Percentiles rank a stretch among this genome's conserved stretches.
Conservation (phyloP, 257 asterid genomes). For the Nicotiana tomentosiformis region DNA sequence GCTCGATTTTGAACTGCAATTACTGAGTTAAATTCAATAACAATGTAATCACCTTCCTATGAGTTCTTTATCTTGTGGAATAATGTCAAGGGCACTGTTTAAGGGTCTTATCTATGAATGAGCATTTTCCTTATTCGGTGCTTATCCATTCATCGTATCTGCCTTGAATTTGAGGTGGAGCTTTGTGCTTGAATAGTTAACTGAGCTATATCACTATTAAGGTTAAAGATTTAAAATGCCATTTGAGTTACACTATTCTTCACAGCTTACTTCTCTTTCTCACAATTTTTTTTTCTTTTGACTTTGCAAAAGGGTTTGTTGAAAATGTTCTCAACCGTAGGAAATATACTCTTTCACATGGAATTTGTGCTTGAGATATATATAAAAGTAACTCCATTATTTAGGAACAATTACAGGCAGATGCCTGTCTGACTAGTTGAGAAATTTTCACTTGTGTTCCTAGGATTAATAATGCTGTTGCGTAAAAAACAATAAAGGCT, state of each 20-base stretch:
- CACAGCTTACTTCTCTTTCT: neutral
- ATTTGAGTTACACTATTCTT: neutral
- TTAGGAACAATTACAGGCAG: neutral
- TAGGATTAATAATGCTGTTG: neutral
- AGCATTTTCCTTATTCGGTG: neutral
- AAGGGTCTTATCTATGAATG: neutral
- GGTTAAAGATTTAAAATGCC: neutral
- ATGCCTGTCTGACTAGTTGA: neutral
- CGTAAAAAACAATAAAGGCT: neutral
- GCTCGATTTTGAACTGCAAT: neutral
- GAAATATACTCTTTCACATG: neutral
- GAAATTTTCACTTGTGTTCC: neutral
- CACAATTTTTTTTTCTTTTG: neutral
- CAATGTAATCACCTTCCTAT: neutral
- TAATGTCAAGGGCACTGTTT: neutral
- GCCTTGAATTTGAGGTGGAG: neutral
- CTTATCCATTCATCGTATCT: neutral
- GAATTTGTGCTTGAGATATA: neutral
- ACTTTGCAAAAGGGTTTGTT: neutral
- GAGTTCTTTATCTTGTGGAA: neutral
- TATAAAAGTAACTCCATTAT: neutral
- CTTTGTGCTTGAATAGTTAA: neutral
- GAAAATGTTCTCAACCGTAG: neutral
- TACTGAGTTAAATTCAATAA: neutral
- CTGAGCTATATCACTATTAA: neutral